Percentiles rank a stretch among this genome's conserved stretches.
phyloP scores from a whole-genome alignment of 2,329 filamentous ascomycete genomes.

The Ambrosiella beaveri region DNA sequence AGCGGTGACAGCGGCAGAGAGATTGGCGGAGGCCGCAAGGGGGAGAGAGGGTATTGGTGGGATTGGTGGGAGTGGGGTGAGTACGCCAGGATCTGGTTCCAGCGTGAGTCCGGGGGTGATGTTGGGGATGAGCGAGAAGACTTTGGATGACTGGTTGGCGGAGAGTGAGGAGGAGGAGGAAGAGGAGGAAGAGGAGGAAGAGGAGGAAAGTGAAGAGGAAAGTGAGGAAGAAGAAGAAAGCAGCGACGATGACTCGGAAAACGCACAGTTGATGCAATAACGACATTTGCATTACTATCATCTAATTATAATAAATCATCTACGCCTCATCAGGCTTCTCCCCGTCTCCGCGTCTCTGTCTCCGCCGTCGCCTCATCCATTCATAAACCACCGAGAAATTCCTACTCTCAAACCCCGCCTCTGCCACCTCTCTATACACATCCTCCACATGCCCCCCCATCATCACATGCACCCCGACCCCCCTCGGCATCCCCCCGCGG shows the following conservation, averaged over 20 bases:
- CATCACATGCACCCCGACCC: conserved; percentile 48
- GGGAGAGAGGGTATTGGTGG: background rate
- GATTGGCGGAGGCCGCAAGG: conserved; percentile 42
- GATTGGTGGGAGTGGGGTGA: background rate
- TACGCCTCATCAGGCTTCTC: background rate
- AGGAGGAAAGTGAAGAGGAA: conserved; percentile 26
- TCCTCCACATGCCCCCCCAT: conserved; percentile 44
- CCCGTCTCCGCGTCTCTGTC: conserved; percentile 15
- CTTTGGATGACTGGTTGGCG: conserved; percentile 82
- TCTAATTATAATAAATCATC: background rate
- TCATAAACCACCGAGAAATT: conserved; percentile 74
- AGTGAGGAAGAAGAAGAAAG: conserved; percentile 32
- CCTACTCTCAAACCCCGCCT: conserved; percentile 45
- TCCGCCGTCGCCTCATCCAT: conserved; percentile 40
- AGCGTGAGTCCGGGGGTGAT: conserved; percentile 16
- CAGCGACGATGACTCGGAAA: conserved; percentile 29
- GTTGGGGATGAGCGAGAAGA: conserved; percentile 49
- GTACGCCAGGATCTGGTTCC: background rate
- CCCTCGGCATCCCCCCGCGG: conserved; percentile 49
- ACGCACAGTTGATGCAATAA: conserved; percentile 26
- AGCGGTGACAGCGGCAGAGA: conserved; percentile 41
- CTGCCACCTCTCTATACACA: conserved; percentile 50
- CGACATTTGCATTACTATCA: conserved; percentile 10
- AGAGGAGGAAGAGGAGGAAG: conserved; percentile 31
- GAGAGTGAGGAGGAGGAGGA: conserved; percentile 47